Percentiles rank a stretch among this genome's conserved stretches.
phyloP scores from a whole-genome alignment of 495 filamentous ascomycete species.

The Jackrogersella multiformis region DNA sequence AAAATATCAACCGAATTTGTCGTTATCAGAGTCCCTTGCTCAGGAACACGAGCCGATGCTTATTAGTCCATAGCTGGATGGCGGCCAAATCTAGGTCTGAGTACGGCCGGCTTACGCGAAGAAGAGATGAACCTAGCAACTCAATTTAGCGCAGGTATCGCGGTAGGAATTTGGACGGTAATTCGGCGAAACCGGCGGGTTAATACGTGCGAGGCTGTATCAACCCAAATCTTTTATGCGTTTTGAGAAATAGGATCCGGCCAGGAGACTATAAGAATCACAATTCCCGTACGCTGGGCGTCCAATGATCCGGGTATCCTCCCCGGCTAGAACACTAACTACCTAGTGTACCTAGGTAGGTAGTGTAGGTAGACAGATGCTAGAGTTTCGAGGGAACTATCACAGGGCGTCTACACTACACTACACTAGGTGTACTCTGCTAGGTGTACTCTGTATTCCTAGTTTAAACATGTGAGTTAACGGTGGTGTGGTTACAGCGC shows the following conservation, averaged over 20 bases:
- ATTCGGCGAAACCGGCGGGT: conserved; percentile 43
- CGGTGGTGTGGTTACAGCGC: conserved; percentile 39
- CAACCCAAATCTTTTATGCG: conserved; percentile 27
- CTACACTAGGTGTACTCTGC: too few species aligned
- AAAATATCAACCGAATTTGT: conserved; percentile 5
- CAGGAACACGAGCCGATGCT: conserved; percentile 41
- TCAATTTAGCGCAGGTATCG: conserved; percentile 39
- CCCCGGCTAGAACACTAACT: conserved; percentile 32
- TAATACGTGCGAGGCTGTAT: conserved; percentile 45
- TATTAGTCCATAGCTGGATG: conserved; percentile 28
- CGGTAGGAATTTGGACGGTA: conserved; percentile 24
- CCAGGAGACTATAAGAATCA: conserved; percentile 20
- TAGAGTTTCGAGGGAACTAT: conserved; percentile 16
- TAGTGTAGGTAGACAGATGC: too few species aligned
- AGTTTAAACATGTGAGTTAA: conserved; percentile 32
- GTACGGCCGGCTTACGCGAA: conserved; percentile 42
- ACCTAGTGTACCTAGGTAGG: too few species aligned
- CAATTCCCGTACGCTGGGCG: conserved; percentile 24
- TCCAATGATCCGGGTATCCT: conserved; percentile 39
- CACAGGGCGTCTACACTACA: conserved; percentile 19
- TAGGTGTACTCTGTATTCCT: not conserved
- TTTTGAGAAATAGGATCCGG: conserved; percentile 23
- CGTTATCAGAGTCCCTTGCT: conserved; percentile 40
- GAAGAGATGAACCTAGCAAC: conserved; percentile 33
- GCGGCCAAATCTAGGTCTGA: conserved; percentile 32